Percentiles rank a stretch among this genome's conserved stretches.
Evolutionary conservation across 768 basidiomycete genomes (phyloP).

Genomic region (Leccinum obscurum): DNA sequence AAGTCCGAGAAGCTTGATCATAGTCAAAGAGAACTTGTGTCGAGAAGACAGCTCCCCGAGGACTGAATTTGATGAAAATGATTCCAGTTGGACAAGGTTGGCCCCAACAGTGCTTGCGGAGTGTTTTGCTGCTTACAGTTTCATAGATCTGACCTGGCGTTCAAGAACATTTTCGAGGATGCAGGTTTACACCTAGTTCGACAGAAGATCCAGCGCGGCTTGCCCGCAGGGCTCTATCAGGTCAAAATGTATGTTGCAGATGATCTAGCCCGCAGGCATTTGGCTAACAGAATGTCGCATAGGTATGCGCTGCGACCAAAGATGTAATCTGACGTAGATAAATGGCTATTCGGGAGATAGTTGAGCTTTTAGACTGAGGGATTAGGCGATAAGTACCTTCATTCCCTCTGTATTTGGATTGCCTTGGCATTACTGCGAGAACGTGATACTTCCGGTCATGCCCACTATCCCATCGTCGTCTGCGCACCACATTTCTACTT

Average conservation of each 20-base stretch:
- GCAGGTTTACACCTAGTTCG: constrained; percentile 73
- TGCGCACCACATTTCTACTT: constrained; percentile 55
- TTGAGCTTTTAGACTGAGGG: neutral
- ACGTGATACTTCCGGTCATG: constrained; percentile 60
- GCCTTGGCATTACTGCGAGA: constrained; percentile 10
- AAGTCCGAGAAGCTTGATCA: constrained; percentile 56
- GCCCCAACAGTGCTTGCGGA: neutral
- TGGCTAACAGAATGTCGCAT: constrained; percentile 11
- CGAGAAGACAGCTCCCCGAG: constrained; percentile 53
- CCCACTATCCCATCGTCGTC: constrained; percentile 60
- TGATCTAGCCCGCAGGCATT: neutral
- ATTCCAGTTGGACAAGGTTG: constrained; percentile 89
- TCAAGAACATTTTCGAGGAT: constrained; percentile 70
- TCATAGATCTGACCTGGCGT: constrained; percentile 76
- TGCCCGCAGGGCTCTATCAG: constrained; percentile 76
- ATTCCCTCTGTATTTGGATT: neutral
- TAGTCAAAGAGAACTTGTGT: constrained; percentile 93
- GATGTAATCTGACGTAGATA: constrained; percentile 4
- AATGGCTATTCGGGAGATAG: no score
- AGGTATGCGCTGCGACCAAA: constrained; percentile 29
- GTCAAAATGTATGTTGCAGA: constrained; percentile 74
- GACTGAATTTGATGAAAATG: constrained; percentile 75
- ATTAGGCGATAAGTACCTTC: neutral
- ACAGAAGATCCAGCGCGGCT: constrained; percentile 79
- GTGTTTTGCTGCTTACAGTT: constrained; percentile 6